Evolutionary conservation across 1,284 basidiomycete genomes (phyloP), one percentile per base, ranked within the genome.

Genomic region (Moniliophthora roreri): DNA sequence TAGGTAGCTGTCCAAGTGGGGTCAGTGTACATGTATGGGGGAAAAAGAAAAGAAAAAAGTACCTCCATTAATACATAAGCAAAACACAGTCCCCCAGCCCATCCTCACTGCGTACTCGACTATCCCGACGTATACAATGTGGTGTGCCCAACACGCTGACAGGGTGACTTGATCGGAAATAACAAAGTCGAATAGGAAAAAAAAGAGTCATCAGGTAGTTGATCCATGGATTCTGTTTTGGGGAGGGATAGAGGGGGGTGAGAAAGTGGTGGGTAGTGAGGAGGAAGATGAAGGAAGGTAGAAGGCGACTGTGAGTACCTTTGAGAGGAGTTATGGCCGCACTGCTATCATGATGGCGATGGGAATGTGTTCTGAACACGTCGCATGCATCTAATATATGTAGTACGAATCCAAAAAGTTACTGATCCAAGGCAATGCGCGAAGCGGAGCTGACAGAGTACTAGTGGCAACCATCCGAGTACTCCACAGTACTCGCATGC

Each of bases 101-200:
- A 62, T 58, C 35, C 71, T 66, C 18, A 77, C 63, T 1, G 77
- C 63, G 58, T 77, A 66, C 41, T 79, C 69, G 55, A 81, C 76
- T 16, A 85, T 63, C 26, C 69, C 64, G 37, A 82, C 65, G 61
- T 85, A 85, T 9, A 77, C 64, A 0, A 69, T 65, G 62, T 85
- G 84, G 58, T 85, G 84, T 23, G 82, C 66, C 83, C 83, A 85
- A 5, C 83, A 83, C 1, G 80, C 82, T 18, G 81, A 62, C 1
- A 81, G 48, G 24, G 72, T 77, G 42, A 84, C 60, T 51, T 78
- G 76, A 20, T 68, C 67, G 8, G 8, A 23, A 3, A 18, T 8
- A 3, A 72, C 24, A 57, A 75, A 81, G 48, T 73, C 73, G 39
- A 55, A 65, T 1, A 80, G 47, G 58, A 78, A 78, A 77, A 24